Evolutionary conservation across 306 rosid genomes (phyloP).

Genomic region (Cajanus cajan): DNA sequence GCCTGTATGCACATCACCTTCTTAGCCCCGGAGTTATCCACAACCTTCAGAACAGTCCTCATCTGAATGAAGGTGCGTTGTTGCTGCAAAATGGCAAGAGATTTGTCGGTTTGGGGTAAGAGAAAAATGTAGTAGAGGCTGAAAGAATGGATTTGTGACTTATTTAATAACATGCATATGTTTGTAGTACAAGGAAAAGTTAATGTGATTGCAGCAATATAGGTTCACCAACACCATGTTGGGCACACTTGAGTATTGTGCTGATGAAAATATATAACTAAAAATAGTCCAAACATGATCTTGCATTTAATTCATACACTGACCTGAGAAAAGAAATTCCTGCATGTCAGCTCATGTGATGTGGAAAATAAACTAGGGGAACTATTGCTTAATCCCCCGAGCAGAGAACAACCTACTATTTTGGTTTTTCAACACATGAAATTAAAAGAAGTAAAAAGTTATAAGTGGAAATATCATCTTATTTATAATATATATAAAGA

Average conservation of each 20-base stretch:
- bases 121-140: background rate
- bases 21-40: slow-evolving; percentile 82
- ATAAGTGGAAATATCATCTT: background rate
- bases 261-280: background rate
- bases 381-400: slow-evolving; percentile 54
- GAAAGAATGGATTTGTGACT: background rate
- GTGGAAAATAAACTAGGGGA: slow-evolving; percentile 43
- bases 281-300: background rate
- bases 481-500: no score
- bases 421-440: slow-evolving; percentile 35
- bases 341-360: slow-evolving; percentile 48
- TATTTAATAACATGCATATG: background rate
- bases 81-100: slow-evolving; percentile 47
- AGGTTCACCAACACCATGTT: background rate
- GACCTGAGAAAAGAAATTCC: slow-evolving; percentile 66
- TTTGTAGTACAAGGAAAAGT: background rate
- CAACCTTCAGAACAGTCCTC: slow-evolving; percentile 94
- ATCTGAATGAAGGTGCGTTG: slow-evolving; percentile 83
- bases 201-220: background rate
- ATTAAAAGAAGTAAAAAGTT: background rate
- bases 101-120: background rate
- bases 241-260: background rate
- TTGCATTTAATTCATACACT: slow-evolving; percentile 12
- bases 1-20: slow-evolving; percentile 96
- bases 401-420: slow-evolving; percentile 65